These are phyloP conservation scores for Stevia rebaudiana DNA, from an alignment of 140 eudicot species.

Conservation along the genomic window DNA sequence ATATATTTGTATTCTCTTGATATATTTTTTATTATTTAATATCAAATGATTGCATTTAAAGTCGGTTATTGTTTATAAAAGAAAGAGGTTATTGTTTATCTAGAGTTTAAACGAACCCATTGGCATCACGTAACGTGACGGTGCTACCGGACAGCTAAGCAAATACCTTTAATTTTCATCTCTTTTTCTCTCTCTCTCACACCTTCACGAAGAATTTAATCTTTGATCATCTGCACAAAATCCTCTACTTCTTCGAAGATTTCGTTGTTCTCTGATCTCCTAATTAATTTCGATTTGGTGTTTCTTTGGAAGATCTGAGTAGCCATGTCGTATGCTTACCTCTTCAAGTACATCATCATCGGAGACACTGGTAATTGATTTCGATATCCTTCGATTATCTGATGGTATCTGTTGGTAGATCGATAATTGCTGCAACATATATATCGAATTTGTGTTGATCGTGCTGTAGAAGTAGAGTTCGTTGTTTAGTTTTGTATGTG, in stretches of 20 bases:
- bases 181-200: not conserved
- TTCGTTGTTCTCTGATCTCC: constrained; percentile 7
- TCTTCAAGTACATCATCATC: constrained; percentile 92
- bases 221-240: constrained; percentile 6
- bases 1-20: too few relatives aligned
- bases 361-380: constrained; percentile 68
- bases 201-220: not conserved
- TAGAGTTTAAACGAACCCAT: not conserved
- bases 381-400: not conserved
- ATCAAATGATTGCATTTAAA: too few relatives aligned
- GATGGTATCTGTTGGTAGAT: not conserved
- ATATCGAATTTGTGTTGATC: constrained; percentile 12
- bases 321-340: constrained; percentile 81
- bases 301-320: constrained; percentile 26
- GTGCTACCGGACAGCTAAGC: constrained; percentile 33
- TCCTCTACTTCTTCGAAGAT: not conserved
- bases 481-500: constrained; percentile 1
- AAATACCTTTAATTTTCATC: not conserved
- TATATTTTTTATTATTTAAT: too few relatives aligned
- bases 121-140: constrained; percentile 32
- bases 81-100: too few relatives aligned
- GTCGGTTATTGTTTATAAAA: too few relatives aligned
- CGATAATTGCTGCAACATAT: not conserved
- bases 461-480: not conserved
- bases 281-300: constrained; percentile 4